These are phyloP conservation scores for Huntiella bhutanensis DNA, from an alignment of 2,329 filamentous ascomycete genomes.

Conservation along the genomic window DNA sequence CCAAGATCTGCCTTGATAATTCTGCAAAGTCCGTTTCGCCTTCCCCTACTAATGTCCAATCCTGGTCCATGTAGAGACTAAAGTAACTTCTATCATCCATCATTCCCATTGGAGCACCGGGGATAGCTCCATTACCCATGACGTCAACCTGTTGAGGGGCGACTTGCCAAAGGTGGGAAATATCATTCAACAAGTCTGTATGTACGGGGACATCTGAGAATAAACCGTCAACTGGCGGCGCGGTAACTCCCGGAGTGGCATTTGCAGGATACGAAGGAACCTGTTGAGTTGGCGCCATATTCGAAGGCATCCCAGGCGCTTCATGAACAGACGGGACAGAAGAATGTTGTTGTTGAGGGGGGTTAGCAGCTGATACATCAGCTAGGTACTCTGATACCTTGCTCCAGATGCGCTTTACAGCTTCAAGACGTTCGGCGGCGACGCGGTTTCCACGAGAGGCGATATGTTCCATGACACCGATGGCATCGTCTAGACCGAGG, in stretches of 20 bases:
- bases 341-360: not conserved
- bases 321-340: not conserved
- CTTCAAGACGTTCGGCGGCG: constrained; percentile 7
- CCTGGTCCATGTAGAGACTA: constrained; percentile 10
- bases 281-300: not conserved
- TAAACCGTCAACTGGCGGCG: constrained; percentile 2
- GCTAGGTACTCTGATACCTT: constrained; percentile 10
- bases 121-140: constrained; percentile 5
- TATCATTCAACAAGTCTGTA: constrained; percentile 10
- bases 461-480: constrained; percentile 11
- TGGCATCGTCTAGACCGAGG: constrained; percentile 9
- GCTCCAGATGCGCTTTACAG: constrained; percentile 10
- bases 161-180: constrained; percentile 10
- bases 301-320: not conserved
- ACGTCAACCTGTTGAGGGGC: constrained; percentile 2
- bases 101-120: constrained; percentile 6
- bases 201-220: constrained; percentile 10
- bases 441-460: constrained; percentile 8
- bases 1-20: constrained; percentile 9
- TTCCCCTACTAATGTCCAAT: constrained; percentile 10
- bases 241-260: not conserved
- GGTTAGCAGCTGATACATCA: not conserved
- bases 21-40: constrained; percentile 10
- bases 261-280: not conserved
- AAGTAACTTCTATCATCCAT: constrained; percentile 10